phyloP scores from a whole-genome alignment of 305 asterid species.

The Solanum chacoense region DNA sequence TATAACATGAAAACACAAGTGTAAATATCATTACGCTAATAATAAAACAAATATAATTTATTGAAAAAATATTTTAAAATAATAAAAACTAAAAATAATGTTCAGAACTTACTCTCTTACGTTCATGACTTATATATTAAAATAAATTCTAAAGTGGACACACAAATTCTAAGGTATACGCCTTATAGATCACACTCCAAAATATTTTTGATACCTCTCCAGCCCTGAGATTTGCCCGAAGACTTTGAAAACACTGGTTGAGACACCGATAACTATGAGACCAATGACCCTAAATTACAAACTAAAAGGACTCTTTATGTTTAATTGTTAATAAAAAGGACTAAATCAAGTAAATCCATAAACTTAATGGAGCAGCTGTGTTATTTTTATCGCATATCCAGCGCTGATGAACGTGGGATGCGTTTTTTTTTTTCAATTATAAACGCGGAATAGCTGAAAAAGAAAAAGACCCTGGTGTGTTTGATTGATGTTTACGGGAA shows the following conservation, averaged over 20 bases:
- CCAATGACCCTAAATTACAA: not conserved
- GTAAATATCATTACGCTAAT: no score
- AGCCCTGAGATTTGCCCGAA: no score
- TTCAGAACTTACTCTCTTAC: not conserved
- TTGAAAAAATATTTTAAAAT: no score
- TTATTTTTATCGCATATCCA: not conserved
- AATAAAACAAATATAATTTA: no score
- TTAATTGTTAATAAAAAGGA: not conserved
- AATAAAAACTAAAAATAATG: no score
- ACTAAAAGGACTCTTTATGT: not conserved
- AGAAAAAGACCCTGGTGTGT: not conserved
- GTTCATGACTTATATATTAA: not conserved
- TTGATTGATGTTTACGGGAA: not conserved
- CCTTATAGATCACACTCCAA: not conserved
- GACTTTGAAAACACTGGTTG: not conserved
- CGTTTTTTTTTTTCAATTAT: not conserved
- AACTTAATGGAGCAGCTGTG: not conserved
- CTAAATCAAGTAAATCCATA: not conserved
- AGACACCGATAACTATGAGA: not conserved
- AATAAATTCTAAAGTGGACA: not conserved
- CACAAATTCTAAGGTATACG: no score
- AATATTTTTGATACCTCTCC: no score
- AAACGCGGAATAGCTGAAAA: not conserved
- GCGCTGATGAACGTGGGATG: conserved; percentile 6
- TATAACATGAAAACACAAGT: no score